A percentile compares a stretch with the other conserved stretches of the same genome.
phyloP scores from a whole-genome alignment of 2,329 filamentous ascomycete genomes.

The Alternaria sp. region DNA sequence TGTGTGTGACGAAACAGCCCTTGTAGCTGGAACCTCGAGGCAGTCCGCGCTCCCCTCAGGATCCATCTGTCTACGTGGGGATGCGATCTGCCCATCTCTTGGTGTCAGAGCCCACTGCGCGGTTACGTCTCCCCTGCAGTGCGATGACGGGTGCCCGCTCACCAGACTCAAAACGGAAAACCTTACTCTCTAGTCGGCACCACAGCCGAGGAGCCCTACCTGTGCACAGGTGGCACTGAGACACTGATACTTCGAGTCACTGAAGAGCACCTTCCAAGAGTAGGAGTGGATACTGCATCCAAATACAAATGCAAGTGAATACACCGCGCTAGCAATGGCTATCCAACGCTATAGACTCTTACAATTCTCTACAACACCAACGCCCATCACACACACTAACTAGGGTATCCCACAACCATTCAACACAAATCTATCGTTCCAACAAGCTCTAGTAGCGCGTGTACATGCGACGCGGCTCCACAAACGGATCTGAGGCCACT shows the following conservation, averaged over 20 bases:
- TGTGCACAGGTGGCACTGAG: conserved; percentile 2
- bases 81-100: conserved; percentile 3
- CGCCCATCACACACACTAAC: neutral
- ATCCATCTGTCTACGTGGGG: neutral
- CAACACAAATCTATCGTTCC: neutral
- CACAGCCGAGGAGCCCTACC: conserved; percentile 11
- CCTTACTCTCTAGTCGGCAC: conserved; percentile 8
- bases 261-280: neutral
- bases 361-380: neutral
- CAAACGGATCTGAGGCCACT: conserved; percentile 39
- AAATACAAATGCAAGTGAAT: conserved; percentile 1
- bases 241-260: conserved; percentile 6
- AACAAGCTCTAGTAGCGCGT: conserved; percentile 44
- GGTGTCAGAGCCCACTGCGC: conserved; percentile 1
- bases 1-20: conserved; percentile 9
- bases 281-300: neutral
- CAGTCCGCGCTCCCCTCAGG: neutral
- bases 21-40: neutral
- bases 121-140: conserved; percentile 13
- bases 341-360: conserved; percentile 5
- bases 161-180: conserved; percentile 8
- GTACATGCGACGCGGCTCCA: conserved; percentile 45
- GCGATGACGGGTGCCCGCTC: conserved; percentile 13
- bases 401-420: conserved; percentile 5
- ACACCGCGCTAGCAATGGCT: neutral